Conservation (phyloP, 768 basidiomycete genomes). For the Boletus bicolor region DNA sequence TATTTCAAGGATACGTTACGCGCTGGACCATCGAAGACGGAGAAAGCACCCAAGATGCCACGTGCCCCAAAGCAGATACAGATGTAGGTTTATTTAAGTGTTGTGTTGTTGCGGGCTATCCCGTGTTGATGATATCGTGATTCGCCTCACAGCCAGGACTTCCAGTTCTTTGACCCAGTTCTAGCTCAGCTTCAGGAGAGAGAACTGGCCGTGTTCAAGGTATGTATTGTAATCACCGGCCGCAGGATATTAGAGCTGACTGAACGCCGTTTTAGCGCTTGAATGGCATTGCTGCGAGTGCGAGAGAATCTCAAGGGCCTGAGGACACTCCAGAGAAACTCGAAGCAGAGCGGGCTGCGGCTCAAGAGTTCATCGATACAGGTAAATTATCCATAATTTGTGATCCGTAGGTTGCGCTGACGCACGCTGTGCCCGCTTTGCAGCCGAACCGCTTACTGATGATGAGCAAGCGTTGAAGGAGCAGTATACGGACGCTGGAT, state of each 20-base stretch:
- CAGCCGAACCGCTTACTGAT: conserved; percentile 88
- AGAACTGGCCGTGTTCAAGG: conserved; percentile 81
- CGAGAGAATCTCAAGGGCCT: conserved; percentile 62
- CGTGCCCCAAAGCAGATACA: conserved; percentile 85
- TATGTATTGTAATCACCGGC: conserved; percentile 17
- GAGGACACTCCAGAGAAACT: conserved; percentile 82
- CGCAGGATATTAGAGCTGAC: not conserved
- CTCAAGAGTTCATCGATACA: conserved; percentile 85
- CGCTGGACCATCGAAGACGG: conserved; percentile 70
- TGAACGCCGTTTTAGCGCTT: conserved; percentile 39
- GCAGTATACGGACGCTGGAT: conserved; percentile 69
- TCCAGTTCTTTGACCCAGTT: conserved; percentile 91
- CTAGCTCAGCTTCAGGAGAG: conserved; percentile 81
- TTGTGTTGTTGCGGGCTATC: not conserved
- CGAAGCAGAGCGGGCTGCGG: conserved; percentile 73
- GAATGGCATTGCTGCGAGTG: conserved; percentile 62
- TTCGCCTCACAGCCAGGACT: conserved; percentile 66
- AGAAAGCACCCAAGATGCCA: conserved; percentile 80
- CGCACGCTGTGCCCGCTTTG: not conserved
- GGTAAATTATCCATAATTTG: conserved; percentile 39
- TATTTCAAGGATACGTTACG: conserved; percentile 94
- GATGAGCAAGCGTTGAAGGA: conserved; percentile 85
- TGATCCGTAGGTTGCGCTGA: not conserved
- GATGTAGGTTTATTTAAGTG: conserved; percentile 50
- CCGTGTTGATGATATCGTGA: not conserved